Conservation (phyloP, 192 early-diverging fungal genomes). For the Backusella tuberculispora region DNA sequence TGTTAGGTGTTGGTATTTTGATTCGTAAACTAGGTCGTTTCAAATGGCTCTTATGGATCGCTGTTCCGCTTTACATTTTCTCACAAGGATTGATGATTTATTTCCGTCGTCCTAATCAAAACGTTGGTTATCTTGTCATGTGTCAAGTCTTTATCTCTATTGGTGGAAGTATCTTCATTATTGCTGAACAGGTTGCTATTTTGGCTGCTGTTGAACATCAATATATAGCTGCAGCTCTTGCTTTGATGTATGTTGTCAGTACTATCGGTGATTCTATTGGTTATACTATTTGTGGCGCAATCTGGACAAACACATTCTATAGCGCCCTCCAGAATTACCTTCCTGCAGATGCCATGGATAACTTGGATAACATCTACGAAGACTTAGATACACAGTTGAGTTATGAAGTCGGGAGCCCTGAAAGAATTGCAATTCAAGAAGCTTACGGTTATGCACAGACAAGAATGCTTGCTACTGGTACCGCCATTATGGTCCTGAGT, state of each 20-base stretch:
- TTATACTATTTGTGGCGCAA: conserved; percentile 10
- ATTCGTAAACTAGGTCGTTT: not conserved
- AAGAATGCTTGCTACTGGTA: not conserved
- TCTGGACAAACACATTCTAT: conserved; percentile 21
- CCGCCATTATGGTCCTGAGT: not conserved
- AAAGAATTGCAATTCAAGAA: conserved; percentile 4
- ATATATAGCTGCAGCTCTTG: conserved; percentile 11
- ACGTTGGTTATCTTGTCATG: conserved; percentile 4
- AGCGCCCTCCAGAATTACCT: not conserved
- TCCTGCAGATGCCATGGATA: not conserved
- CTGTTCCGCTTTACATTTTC: conserved; percentile 3
- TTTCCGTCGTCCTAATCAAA: not conserved
- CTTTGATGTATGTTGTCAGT: conserved; percentile 3
- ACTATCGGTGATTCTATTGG: conserved; percentile 8
- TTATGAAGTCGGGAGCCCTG: not conserved
- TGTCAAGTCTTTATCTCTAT: conserved; percentile 18
- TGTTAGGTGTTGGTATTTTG: conserved; percentile 1
- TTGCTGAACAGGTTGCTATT: conserved; percentile 12
- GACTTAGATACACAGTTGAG: conserved; percentile 20
- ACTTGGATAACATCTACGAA: conserved; percentile 9
- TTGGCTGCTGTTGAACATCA: conserved; percentile 20
- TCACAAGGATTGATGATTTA: conserved; percentile 11
- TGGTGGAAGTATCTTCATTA: conserved; percentile 22
- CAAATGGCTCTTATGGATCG: conserved; percentile 1
- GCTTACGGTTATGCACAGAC: conserved; percentile 20